phyloP scores from a whole-genome alignment of 176 grass and related monocot species.

The Cenchrus fungigraminus region DNA sequence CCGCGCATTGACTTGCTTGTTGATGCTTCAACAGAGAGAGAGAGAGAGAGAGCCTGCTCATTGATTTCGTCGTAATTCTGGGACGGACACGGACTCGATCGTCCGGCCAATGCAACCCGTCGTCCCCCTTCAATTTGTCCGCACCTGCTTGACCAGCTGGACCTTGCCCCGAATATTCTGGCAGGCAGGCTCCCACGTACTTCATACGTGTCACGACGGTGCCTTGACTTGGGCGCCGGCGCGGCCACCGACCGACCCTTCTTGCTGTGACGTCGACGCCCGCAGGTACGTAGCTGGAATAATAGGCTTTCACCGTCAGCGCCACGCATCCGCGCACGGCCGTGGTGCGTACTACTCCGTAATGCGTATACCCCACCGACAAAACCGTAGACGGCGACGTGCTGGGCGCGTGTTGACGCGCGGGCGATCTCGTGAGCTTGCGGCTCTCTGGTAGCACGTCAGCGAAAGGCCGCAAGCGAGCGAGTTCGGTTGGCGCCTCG shows the following conservation, averaged over 20 bases:
- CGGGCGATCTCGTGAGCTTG: too few species aligned
- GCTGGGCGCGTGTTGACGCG: too few species aligned
- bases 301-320: conserved; percentile 8
- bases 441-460: too few species aligned
- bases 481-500: too few species aligned
- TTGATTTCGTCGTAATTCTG: conserved; percentile 28
- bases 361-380: too few species aligned
- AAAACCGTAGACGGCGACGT: too few species aligned
- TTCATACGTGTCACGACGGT: not conserved
- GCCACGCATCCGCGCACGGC: not conserved
- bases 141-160: not conserved
- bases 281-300: not conserved
- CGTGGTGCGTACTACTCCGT: too few species aligned
- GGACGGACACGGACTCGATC: not conserved
- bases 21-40: too few species aligned
- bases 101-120: too few species aligned
- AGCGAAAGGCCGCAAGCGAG: too few species aligned
- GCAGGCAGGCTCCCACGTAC: not conserved
- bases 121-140: not conserved
- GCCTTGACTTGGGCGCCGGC: not conserved
- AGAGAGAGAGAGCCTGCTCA: too few species aligned
- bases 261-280: not conserved
- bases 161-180: not conserved
- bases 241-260: conserved; percentile 18
- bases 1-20: not conserved